Conservation (phyloP, 2,329 filamentous ascomycete genomes). For the Aspergillus sp. region DNA sequence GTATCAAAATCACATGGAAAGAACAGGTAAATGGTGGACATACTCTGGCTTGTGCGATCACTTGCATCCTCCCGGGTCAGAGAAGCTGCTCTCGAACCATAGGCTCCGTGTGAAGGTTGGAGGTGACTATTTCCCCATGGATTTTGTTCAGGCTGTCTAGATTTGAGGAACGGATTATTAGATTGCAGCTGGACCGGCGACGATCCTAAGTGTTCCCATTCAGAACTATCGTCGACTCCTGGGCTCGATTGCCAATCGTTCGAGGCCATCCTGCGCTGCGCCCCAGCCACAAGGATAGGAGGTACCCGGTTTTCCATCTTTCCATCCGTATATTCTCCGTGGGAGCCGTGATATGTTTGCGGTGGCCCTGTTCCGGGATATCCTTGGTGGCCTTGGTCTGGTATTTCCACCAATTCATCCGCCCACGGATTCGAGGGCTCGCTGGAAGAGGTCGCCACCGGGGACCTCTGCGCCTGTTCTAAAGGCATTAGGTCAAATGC, state of each 20-base stretch:
- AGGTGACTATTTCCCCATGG: slow-evolving; percentile 14
- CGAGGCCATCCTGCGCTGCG: slow-evolving; percentile 15
- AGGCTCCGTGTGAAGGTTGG: slow-evolving; percentile 7
- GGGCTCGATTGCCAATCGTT: slow-evolving; percentile 15
- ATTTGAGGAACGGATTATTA: slow-evolving; percentile 37
- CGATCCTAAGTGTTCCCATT: slow-evolving; percentile 15
- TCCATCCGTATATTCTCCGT: slow-evolving; percentile 2
- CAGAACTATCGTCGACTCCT: slow-evolving; percentile 6
- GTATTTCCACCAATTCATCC: slow-evolving; percentile 22
- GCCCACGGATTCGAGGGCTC: slow-evolving; percentile 27
- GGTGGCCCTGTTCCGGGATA: slow-evolving; percentile 5
- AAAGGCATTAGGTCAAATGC: slow-evolving; percentile 34
- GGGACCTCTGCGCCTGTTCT: slow-evolving; percentile 33
- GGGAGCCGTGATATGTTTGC: slow-evolving; percentile 2
- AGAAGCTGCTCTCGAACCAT: slow-evolving; percentile 16
- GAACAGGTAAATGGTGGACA: slow-evolving; percentile 1
- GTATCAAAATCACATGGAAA: slow-evolving; percentile 3
- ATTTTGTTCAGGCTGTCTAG: slow-evolving; percentile 17
- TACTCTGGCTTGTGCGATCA: slow-evolving; percentile 30
- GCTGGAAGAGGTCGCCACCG: slow-evolving; percentile 22
- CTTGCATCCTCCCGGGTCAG: slow-evolving; percentile 15
- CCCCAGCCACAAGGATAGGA: slow-evolving; percentile 16
- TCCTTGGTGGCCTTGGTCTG: slow-evolving; percentile 7
- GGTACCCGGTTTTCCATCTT: slow-evolving; percentile 13
- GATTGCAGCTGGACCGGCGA: slow-evolving; percentile 28